A percentile compares a stretch with the other conserved stretches of the same genome.
Evolutionary conservation across 1,284 basidiomycete species (phyloP).

Genomic region (Papiliotrema flavescens): DNA sequence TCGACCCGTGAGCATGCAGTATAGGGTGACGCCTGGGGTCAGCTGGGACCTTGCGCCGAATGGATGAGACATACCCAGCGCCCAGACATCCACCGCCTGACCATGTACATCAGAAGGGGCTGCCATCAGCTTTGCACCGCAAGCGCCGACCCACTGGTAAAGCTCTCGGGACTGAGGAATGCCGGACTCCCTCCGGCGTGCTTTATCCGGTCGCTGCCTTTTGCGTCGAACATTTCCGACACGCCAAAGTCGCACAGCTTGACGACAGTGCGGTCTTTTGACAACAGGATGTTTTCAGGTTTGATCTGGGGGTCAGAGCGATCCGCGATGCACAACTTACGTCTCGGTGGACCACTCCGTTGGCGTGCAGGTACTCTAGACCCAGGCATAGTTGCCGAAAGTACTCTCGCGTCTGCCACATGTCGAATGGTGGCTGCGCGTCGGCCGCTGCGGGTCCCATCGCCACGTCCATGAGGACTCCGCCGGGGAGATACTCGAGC

Average conservation of each 20-base stretch:
- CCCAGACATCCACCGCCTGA: conserved; percentile 56
- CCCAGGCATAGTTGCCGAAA: conserved; percentile 56
- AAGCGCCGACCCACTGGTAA: conserved; percentile 32
- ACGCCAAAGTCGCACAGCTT: conserved; percentile 60
- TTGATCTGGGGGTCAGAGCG: conserved; percentile 46
- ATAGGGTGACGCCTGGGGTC: conserved; percentile 53
- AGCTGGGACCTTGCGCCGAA: background rate
- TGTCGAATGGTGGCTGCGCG: conserved; percentile 33
- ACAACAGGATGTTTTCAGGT: conserved; percentile 56
- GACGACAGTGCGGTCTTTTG: conserved; percentile 51
- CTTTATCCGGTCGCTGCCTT: conserved; percentile 50
- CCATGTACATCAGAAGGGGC: conserved; percentile 46
- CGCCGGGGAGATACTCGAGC: conserved; percentile 53
- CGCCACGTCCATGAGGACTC: conserved; percentile 53
- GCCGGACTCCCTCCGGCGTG: conserved; percentile 55
- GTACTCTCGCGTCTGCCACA: conserved; percentile 45
- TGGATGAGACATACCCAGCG: conserved; percentile 45
- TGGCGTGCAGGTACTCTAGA: conserved; percentile 55
- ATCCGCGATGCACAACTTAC: conserved; percentile 21
- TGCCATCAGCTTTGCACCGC: conserved; percentile 5
- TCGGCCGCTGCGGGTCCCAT: conserved; percentile 41
- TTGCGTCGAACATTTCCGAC: conserved; percentile 54
- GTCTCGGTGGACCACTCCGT: conserved; percentile 55
- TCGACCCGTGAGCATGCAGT: conserved; percentile 54
- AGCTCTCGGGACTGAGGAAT: conserved; percentile 56